Base-by-base conservation (phyloP, 169 alveolate species). In the Pseudocohnilembus persalinus region DNA sequence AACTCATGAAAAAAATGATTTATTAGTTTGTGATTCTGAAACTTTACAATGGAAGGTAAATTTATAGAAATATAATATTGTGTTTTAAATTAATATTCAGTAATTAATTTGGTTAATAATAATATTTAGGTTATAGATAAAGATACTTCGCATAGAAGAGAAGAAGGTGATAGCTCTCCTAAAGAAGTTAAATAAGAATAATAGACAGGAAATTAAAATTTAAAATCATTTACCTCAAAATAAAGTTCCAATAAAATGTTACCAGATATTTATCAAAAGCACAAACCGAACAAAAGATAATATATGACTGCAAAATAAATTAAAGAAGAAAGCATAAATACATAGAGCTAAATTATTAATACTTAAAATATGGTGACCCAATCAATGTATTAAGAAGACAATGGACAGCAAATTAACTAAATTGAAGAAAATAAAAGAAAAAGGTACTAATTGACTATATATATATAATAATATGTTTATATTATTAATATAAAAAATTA, bases 1-100 rank as follows among this genome's bases (percentile, higher is more conserved):
- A 25, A 79, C 84, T 63, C 73, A 72, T 31, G 84, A 79, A 29
- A 64, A 35, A 32, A 72, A 79, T 63, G 84, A 79, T 29, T 63
- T 79, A 29, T 49, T 28, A 34, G 76, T 63, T 6, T 49, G 34
- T 79, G 84, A 29, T 11, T 64, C 31, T 64, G 33, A 49, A 28
- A 63, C 34, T 28, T 49, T 25, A 1, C 27, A 72, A 63, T 79
- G 84, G 84, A 1, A 27, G 6, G 4, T 79, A 29, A 28, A 73
- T 79, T 49, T 0, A n/a, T 27, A 73, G 24, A 77, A 26, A 26
- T 35, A 28, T 28, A 35, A 49, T 11, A 49, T 4, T 49, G 20
- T 49, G 20, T 49, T 49, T 11, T 6, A 0, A 73, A 73, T 73
- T 15, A 73, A 73, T 15, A 73, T 73, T 4, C 6, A 73, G 1